Conservation (phyloP, 139 green algal species). For the Chlamydomonas sp. region DNA sequence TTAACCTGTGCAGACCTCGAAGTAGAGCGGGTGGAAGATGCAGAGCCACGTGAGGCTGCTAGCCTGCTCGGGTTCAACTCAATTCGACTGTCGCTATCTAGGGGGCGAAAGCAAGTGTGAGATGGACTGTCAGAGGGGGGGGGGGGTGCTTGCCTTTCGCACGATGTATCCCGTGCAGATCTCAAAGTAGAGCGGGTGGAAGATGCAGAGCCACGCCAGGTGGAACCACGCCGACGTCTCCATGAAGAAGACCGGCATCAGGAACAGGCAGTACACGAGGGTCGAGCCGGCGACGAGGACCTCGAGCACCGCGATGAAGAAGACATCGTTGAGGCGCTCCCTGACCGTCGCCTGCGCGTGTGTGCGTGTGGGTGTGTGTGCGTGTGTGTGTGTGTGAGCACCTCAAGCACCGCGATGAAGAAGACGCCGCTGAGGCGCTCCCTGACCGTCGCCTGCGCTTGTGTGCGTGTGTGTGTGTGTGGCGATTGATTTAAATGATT, state of each 20-base stretch:
- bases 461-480: no score
- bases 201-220: constrained; percentile 13
- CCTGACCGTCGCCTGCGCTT: neutral
- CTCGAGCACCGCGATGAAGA: constrained; percentile 6
- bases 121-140: no score
- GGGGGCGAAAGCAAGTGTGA: no score
- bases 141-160: no score
- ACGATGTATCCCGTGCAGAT: no score
- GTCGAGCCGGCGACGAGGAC: neutral
- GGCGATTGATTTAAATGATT: no score
- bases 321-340: neutral
- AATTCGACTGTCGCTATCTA: no score
- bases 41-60: no score
- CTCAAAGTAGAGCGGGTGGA: constrained; percentile 20
- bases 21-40: constrained; percentile 16
- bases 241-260: constrained; percentile 14
- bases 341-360: neutral
- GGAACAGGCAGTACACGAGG: constrained; percentile 14
- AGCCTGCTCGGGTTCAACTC: no score
- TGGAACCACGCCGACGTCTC: constrained; percentile 1
- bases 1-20: no score
- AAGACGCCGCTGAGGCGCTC: neutral
- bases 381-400: no score
- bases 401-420: constrained; percentile 5
- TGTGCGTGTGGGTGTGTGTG: no score